phyloP scores from a whole-genome alignment of 2,329 filamentous ascomycete species.

The Fusarium virguliforme region DNA sequence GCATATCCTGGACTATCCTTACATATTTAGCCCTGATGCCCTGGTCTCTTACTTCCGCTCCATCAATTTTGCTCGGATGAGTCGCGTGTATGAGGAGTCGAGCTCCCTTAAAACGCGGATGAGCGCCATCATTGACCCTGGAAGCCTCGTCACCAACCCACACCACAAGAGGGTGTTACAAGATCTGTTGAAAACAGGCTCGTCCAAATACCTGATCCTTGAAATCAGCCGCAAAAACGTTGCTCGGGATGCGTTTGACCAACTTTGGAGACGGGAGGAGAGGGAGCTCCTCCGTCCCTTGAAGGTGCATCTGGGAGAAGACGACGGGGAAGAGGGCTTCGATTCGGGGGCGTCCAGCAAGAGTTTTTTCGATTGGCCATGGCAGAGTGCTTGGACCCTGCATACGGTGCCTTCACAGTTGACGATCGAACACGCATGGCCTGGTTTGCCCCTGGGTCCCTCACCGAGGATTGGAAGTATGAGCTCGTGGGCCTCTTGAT shows the following conservation, averaged over 20 bases:
- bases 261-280: constrained; percentile 89
- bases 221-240: constrained; percentile 78
- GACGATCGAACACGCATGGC: constrained; percentile 83
- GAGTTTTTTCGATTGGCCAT: constrained; percentile 94
- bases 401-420: constrained; percentile 85
- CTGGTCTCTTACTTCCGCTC: constrained; percentile 89
- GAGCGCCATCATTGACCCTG: constrained; percentile 68
- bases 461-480: constrained; percentile 90
- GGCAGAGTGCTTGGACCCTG: constrained; percentile 82
- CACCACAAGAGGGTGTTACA: constrained; percentile 75
- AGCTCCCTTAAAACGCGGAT: constrained; percentile 71
- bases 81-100: constrained; percentile 80
- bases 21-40: constrained; percentile 81
- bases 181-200: constrained; percentile 76
- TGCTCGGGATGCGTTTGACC: constrained; percentile 83
- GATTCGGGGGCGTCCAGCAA: constrained; percentile 95
- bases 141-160: constrained; percentile 69
- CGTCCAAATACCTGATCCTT: constrained; percentile 80
- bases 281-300: constrained; percentile 87
- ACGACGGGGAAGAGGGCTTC: constrained; percentile 87
- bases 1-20: constrained; percentile 86
- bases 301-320: constrained; percentile 89
- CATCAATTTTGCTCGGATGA: constrained; percentile 91
- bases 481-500: constrained; percentile 91
- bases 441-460: constrained; percentile 88